phyloP scores from a whole-genome alignment of 2,329 filamentous ascomycete genomes.

The Escovopsis sp. region DNA sequence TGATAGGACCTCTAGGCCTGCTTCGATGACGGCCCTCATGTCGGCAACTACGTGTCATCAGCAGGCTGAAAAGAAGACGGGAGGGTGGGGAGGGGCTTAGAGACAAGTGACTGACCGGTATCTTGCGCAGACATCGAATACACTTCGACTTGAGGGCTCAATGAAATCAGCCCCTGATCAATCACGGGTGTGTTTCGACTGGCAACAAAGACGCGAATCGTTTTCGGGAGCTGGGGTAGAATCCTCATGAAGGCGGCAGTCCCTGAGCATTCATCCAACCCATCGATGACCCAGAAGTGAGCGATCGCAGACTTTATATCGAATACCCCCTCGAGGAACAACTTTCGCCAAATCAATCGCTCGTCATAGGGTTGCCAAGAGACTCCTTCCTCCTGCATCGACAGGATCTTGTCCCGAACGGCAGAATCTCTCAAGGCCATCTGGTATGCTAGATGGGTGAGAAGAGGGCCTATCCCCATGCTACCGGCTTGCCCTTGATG shows the following conservation, averaged over 20 bases:
- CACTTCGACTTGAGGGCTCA: background rate
- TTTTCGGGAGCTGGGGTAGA: background rate
- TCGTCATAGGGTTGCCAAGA: background rate
- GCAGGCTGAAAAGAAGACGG: background rate
- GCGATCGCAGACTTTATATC: background rate
- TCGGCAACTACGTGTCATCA: background rate
- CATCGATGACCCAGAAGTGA: conserved; percentile 4
- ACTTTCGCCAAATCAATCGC: conserved; percentile 1
- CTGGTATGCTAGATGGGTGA: background rate
- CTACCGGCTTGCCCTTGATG: background rate
- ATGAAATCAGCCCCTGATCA: background rate
- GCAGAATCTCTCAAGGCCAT: background rate
- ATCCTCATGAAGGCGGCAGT: background rate
- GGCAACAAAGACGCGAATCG: conserved; percentile 1
- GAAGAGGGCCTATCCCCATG: background rate
- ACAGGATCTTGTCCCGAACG: background rate
- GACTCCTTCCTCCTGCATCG: background rate
- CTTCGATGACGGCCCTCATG: background rate
- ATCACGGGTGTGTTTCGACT: background rate
- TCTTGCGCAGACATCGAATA: background rate
- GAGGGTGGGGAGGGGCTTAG: background rate
- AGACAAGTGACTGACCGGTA: background rate
- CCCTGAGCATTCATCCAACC: background rate
- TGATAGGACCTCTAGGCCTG: background rate
- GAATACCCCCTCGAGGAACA: conserved; percentile 3